phyloP scores from a whole-genome alignment of 176 grass and related monocot species.

The Raddia distichophylla region DNA sequence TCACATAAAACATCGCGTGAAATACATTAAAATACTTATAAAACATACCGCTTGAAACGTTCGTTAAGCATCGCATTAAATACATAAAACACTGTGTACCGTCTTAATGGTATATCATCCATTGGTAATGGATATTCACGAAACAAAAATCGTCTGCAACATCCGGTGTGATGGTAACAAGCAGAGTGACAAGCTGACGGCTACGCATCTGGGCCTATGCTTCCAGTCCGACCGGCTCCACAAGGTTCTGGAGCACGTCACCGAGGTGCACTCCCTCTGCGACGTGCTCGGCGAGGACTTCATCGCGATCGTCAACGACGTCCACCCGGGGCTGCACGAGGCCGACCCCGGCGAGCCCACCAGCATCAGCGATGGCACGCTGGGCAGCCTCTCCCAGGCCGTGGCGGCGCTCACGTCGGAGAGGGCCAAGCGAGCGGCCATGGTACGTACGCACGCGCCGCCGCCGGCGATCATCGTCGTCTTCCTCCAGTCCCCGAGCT shows the following conservation, averaged over 20 bases:
- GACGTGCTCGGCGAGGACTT: slow-evolving; percentile 66
- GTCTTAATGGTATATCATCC: too few species aligned
- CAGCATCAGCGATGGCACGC: slow-evolving; percentile 68
- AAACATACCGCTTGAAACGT: too few species aligned
- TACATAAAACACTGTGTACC: too few species aligned
- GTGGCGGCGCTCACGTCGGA: slow-evolving; percentile 52
- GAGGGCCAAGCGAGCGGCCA: slow-evolving; percentile 47
- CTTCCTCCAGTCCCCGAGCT: not conserved
- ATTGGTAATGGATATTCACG: too few species aligned
- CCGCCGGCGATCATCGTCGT: too few species aligned
- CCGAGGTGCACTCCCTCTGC: slow-evolving; percentile 68
- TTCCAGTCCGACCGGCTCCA: slow-evolving; percentile 49
- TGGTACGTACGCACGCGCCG: slow-evolving; percentile 13
- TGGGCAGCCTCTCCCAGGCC: slow-evolving; percentile 52
- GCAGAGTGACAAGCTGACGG: not conserved
- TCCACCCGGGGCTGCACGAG: slow-evolving; percentile 67
- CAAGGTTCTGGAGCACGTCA: slow-evolving; percentile 57
- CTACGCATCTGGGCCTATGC: not conserved
- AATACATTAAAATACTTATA: too few species aligned
- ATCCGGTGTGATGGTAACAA: not conserved
- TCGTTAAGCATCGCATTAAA: too few species aligned
- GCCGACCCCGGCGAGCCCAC: slow-evolving; percentile 55
- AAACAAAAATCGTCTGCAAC: not conserved
- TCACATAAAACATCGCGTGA: too few species aligned
- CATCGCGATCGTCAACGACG: slow-evolving; percentile 53